Percentiles rank a stretch among this genome's conserved stretches.
Evolutionary conservation across 345 rosid species (phyloP).

Genomic region (Rhizophora apiculata): DNA sequence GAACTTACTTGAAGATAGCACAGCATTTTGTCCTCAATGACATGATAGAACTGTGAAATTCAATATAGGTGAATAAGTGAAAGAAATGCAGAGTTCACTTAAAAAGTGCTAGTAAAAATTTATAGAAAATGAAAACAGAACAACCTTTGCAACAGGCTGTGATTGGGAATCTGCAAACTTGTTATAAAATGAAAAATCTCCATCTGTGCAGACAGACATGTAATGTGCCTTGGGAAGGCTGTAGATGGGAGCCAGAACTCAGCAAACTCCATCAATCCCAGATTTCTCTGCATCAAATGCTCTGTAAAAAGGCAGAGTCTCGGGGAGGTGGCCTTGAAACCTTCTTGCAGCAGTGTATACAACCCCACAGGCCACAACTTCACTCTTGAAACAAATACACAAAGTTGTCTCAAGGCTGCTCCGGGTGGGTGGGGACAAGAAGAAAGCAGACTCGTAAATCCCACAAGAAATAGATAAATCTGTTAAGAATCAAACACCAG

Average conservation of each 20-base stretch:
- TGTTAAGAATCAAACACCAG: too few relatives aligned
- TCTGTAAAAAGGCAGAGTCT: conserved; percentile 91
- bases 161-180: conserved; percentile 50
- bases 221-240: conserved; percentile 83
- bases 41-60: too few relatives aligned
- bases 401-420: conserved; percentile 41
- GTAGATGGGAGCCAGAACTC: conserved; percentile 76
- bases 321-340: conserved; percentile 85
- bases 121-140: not conserved
- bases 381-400: conserved; percentile 83
- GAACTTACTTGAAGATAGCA: too few relatives aligned
- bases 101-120: not conserved
- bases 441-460: too few relatives aligned
- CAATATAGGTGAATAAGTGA: too few relatives aligned
- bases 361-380: conserved; percentile 91
- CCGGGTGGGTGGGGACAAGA: too few relatives aligned
- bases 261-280: conserved; percentile 81
- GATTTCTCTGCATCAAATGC: conserved; percentile 90
- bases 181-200: conserved; percentile 71
- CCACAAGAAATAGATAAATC: too few relatives aligned
- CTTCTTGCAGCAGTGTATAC: conserved; percentile 89
- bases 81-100: too few relatives aligned
- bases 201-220: conserved; percentile 68
- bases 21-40: too few relatives aligned
- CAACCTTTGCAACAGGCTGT: conserved; percentile 53